Evolutionary conservation across 2,329 filamentous ascomycete species (phyloP).

Genomic region (Aspergillus sp.): DNA sequence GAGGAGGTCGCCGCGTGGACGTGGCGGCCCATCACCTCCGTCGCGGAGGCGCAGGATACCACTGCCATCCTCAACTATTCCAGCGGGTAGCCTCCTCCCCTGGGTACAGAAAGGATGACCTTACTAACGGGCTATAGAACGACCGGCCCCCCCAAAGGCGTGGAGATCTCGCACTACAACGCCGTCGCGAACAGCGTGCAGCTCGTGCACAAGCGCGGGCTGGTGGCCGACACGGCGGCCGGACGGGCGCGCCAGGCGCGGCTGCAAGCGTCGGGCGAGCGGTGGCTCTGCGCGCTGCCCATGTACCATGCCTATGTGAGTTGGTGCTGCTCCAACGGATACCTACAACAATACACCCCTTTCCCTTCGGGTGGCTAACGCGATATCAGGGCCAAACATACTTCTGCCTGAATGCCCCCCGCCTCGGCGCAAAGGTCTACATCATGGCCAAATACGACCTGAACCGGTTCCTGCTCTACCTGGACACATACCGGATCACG

Average conservation of each 20-base stretch:
- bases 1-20: conserved; percentile 2
- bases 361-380: no score
- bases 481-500: conserved; percentile 5
- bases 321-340: background rate
- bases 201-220: conserved; percentile 1
- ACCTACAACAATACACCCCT: no score
- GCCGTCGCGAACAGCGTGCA: conserved; percentile 5
- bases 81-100: conserved; percentile 1
- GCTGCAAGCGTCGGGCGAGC: conserved; percentile 4
- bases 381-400: conserved; percentile 6
- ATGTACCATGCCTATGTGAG: conserved; percentile 11
- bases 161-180: conserved; percentile 12
- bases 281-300: conserved; percentile 7
- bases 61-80: conserved; percentile 9
- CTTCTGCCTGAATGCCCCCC: conserved; percentile 7
- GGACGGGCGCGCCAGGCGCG: conserved; percentile 1
- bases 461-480: conserved; percentile 2
- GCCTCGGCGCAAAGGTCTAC: conserved; percentile 4
- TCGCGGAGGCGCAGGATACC: conserved; percentile 2
- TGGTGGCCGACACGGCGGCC: background rate
- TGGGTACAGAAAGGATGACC: background rate
- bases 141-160: conserved; percentile 8
- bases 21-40: conserved; percentile 2
- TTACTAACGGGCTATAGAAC: conserved; percentile 3
- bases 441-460: conserved; percentile 6